Percentiles rank a stretch among this genome's conserved stretches.
Conservation (phyloP, 2,329 filamentous ascomycete species). For the Microthyrium microscopicum region DNA sequence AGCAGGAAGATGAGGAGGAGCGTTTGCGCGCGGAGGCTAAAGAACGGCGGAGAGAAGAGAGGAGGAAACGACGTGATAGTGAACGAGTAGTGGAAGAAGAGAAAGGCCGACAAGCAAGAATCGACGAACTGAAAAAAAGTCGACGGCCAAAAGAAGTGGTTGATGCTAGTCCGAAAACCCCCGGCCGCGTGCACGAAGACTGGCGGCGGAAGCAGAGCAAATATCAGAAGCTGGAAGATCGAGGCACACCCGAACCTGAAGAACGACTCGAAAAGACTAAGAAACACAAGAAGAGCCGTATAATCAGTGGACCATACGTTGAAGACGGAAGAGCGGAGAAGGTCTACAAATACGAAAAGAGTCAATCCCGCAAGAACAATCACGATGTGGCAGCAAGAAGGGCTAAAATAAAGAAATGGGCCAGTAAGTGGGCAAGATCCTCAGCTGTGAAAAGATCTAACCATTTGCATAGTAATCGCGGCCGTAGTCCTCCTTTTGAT, state of each 20-base stretch:
- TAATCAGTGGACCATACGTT: conserved; percentile 30
- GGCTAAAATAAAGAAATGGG: conserved; percentile 44
- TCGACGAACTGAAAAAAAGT: conserved; percentile 8
- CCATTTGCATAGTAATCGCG: conserved; percentile 20
- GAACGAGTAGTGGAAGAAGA: conserved; percentile 21
- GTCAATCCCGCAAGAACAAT: conserved; percentile 22
- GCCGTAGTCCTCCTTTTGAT: conserved; percentile 23
- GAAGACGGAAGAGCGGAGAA: conserved; percentile 26
- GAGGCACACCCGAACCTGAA: conserved; percentile 1
- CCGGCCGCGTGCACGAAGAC: conserved; percentile 20
- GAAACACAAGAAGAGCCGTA: conserved; percentile 19
- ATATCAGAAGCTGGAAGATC: neutral
- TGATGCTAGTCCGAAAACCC: conserved; percentile 8
- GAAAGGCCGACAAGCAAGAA: conserved; percentile 20
- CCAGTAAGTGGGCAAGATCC: conserved; percentile 14
- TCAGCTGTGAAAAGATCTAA: conserved; percentile 8
- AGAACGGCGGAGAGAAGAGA: conserved; percentile 11
- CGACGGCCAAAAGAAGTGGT: conserved; percentile 5
- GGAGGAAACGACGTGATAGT: conserved; percentile 13
- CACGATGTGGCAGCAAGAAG: conserved; percentile 21
- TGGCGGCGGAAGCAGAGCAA: conserved; percentile 22
- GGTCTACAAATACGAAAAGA: conserved; percentile 24
- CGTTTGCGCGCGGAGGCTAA: conserved; percentile 15
- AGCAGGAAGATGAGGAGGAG: conserved; percentile 24
- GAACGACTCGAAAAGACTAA: neutral